Percentiles rank a stretch among this genome's conserved stretches.
These are phyloP conservation scores for Cicer judaicum DNA, from an alignment of 306 rosid genomes.

Conservation along the genomic window DNA sequence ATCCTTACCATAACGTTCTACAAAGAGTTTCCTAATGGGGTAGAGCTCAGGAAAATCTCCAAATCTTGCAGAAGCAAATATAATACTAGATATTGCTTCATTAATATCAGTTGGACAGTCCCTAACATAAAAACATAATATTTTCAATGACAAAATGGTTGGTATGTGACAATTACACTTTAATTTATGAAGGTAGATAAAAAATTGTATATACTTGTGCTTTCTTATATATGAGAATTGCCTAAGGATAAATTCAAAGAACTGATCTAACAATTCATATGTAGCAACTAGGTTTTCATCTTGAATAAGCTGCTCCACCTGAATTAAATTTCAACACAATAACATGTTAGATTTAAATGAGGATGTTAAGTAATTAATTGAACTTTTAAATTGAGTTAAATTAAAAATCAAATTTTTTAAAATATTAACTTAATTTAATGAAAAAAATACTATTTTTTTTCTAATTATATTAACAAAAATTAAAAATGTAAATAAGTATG, in stretches of 20 bases:
- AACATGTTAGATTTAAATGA: background rate
- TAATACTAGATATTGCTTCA: constrained; percentile 20
- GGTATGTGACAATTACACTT: background rate
- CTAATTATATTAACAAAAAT: background rate
- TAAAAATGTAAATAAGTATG: background rate
- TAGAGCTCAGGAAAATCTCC: constrained; percentile 2
- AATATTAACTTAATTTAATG: background rate
- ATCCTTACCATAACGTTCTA: background rate
- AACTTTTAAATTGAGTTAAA: background rate
- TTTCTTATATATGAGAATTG: constrained; percentile 11
- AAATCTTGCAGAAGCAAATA: constrained; percentile 10
- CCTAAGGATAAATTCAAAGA: background rate
- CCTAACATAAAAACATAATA: background rate
- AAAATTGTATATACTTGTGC: background rate
- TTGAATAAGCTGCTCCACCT: constrained; percentile 15
- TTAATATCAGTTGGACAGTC: constrained; percentile 24
- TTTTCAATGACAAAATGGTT: background rate
- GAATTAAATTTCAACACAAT: background rate
- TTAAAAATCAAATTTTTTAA: background rate
- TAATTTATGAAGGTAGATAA: constrained; percentile 25
- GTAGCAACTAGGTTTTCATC: constrained; percentile 5
- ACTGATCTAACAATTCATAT: constrained; percentile 2
- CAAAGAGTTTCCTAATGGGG: background rate
- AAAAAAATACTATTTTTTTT: background rate
- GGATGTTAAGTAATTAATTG: background rate